Conservation (phyloP, 352 stramenopile species). For the Globisporangium emineosum region DNA sequence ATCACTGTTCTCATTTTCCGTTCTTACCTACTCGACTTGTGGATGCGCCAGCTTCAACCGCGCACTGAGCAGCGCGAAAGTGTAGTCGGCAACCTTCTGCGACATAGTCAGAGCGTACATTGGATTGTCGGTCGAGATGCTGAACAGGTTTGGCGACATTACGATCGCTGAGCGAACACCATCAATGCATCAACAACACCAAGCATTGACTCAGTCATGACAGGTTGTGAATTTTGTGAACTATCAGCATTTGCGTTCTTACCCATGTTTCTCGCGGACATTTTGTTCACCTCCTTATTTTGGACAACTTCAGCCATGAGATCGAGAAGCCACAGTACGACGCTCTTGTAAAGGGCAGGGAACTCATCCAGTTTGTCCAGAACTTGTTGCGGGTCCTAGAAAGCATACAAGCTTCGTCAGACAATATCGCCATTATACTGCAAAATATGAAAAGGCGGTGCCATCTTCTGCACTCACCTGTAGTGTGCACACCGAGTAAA, state of each 20-base stretch:
- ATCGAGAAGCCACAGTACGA: slow-evolving; percentile 76
- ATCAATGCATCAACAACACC: neutral
- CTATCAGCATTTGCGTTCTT: neutral
- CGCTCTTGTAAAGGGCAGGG: slow-evolving; percentile 32
- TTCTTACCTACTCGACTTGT: slow-evolving; percentile 1
- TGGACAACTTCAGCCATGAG: slow-evolving; percentile 57
- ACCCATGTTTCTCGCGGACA: slow-evolving; percentile 81
- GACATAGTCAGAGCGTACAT: slow-evolving; percentile 72
- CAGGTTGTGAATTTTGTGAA: neutral
- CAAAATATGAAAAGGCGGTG: neutral
- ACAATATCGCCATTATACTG: neutral
- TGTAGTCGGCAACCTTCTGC: slow-evolving; percentile 71
- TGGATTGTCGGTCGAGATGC: slow-evolving; percentile 56
- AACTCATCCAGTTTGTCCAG: slow-evolving; percentile 33
- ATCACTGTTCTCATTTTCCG: neutral
- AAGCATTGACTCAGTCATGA: neutral
- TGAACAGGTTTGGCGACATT: slow-evolving; percentile 77
- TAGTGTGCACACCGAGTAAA: slow-evolving; percentile 47
- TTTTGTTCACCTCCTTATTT: slow-evolving; percentile 68
- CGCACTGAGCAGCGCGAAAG: slow-evolving; percentile 43
- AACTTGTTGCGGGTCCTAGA: slow-evolving; percentile 36
- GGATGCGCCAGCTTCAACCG: slow-evolving; percentile 23
- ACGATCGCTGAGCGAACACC: slow-evolving; percentile 51
- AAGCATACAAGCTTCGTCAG: neutral
- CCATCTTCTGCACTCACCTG: too few species aligned